Base-by-base conservation (phyloP, 192 early-diverging fungal species). In the Backusella macrospora region DNA sequence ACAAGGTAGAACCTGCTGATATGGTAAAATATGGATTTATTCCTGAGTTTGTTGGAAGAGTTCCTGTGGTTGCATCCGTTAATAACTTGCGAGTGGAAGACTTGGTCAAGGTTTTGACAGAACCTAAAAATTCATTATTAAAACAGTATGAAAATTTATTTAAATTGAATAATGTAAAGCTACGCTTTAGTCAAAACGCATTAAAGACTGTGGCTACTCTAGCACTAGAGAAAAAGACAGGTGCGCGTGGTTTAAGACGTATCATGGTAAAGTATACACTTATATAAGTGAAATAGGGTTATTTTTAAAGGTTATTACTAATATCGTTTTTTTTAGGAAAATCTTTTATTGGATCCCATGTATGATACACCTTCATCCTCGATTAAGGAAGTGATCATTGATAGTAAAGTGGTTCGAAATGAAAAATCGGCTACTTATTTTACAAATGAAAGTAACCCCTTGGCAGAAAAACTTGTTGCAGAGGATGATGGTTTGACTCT, bases 1-100 rank as follows among this genome's bases (percentile, higher is more conserved):
- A 65, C 29, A 42, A 55, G 15, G 76, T 77, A 4, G 76, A 77
- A 26, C 76, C 76, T 67, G 4, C 82, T 79, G 95, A 96, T 74
- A 70, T 95, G 73, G 90, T 95, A 68, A 92, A 92, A 72, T 96
- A 90, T 78, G 95, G 95, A 2, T 78, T 96, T 38, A 95, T 96
- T 65, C 95, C 95, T 12, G 95, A 96, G 78, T 94, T 96, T 72
- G 91, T 96, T 38, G 95, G 94, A 55, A 84, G 95, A n/a, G 69
- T 96, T n/a, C 95, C 95, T 7, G 90, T 95, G 21, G 71, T 95
- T 42, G 93, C 95, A 16, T 90, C 86, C 62, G 93, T 95, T 9
- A 88, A 85, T 10, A 86, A 87, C 44, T 80, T 96, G 49, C 76
- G 78, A 62, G 85, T 85, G 14, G 86, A 92, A 8, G 91, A 93